A percentile compares a stretch with the other conserved stretches of the same genome.
Conservation (phyloP, 2,329 filamentous ascomycete genomes). For the Cytospora mali region DNA sequence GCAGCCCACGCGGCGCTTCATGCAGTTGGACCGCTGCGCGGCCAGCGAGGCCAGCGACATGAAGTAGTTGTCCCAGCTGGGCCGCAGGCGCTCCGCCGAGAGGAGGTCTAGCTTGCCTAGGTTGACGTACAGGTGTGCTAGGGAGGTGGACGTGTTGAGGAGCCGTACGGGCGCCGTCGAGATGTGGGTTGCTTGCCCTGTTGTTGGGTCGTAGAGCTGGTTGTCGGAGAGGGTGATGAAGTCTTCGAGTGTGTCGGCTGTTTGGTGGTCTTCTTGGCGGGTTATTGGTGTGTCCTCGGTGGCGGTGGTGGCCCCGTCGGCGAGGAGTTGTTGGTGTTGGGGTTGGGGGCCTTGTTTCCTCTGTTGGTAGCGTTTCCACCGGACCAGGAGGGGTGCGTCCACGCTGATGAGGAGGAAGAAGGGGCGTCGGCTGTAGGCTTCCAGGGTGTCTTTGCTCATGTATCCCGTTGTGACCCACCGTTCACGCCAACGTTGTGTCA, state of each 20-base stretch:
- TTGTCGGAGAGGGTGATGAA: slow-evolving; percentile 66
- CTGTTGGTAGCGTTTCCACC: slow-evolving; percentile 75
- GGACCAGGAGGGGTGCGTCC: slow-evolving; percentile 82
- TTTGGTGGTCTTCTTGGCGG: slow-evolving; percentile 23
- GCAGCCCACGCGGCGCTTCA: slow-evolving; percentile 95
- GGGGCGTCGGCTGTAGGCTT: slow-evolving; percentile 75
- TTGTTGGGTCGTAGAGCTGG: slow-evolving; percentile 70
- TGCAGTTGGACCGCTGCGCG: slow-evolving; percentile 90
- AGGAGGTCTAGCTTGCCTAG: slow-evolving; percentile 76
- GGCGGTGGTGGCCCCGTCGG: slow-evolving; percentile 2
- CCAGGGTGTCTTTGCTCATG: slow-evolving; percentile 70
- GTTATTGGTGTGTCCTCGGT: slow-evolving; percentile 2
- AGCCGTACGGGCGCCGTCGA: slow-evolving; percentile 81
- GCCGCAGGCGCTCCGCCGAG: slow-evolving; percentile 77
- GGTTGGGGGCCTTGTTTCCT: slow-evolving; percentile 22
- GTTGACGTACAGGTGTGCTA: slow-evolving; percentile 71
- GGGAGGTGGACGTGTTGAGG: slow-evolving; percentile 77
- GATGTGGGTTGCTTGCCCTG: slow-evolving; percentile 74
- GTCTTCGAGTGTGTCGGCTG: slow-evolving; percentile 50
- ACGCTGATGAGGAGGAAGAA: slow-evolving; percentile 94
- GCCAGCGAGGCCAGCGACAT: slow-evolving; percentile 95
- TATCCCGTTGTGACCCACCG: slow-evolving; percentile 88
- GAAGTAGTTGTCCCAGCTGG: slow-evolving; percentile 96
- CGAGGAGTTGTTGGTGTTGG: slow-evolving; percentile 11
- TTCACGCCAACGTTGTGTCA: slow-evolving; percentile 80